Evolutionary conservation across 2,329 filamentous ascomycete species (phyloP).

Genomic region (Fusarium aywerte): DNA sequence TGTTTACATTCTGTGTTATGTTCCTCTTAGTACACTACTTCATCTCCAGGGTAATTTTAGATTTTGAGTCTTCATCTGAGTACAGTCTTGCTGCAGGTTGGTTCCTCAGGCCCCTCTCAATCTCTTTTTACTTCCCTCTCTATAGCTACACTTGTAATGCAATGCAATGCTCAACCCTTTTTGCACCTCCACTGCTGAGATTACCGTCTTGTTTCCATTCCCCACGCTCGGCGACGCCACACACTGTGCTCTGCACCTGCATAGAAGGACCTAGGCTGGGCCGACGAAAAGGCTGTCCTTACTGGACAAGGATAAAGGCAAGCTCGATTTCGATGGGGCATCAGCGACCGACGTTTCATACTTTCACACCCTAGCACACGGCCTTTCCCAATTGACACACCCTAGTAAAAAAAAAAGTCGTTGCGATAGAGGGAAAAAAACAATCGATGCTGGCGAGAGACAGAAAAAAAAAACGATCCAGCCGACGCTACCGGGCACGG

Average conservation of each 20-base stretch:
- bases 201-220: slow-evolving; percentile 49
- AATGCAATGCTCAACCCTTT: slow-evolving; percentile 15
- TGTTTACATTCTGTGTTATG: slow-evolving; percentile 21
- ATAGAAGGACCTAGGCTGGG: slow-evolving; percentile 40
- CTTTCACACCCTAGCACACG: slow-evolving; percentile 31
- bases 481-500: slow-evolving; percentile 44
- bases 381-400: slow-evolving; percentile 24
- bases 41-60: slow-evolving; percentile 19
- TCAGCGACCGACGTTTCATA: slow-evolving; percentile 42
- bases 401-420: slow-evolving; percentile 12
- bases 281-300: slow-evolving; percentile 39
- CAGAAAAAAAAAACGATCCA: slow-evolving; percentile 36
- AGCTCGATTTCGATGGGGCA: slow-evolving; percentile 38
- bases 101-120: slow-evolving; percentile 10
- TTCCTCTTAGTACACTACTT: slow-evolving; percentile 10
- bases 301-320: slow-evolving; percentile 34
- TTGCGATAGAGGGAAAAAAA: slow-evolving; percentile 7
- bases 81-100: slow-evolving; percentile 9
- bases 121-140: slow-evolving; percentile 16
- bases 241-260: slow-evolving; percentile 44
- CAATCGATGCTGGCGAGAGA: slow-evolving; percentile 1
- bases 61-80: slow-evolving; percentile 14
- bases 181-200: slow-evolving; percentile 38
- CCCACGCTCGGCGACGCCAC: slow-evolving; percentile 42
- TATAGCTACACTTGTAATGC: slow-evolving; percentile 9